Conservation (phyloP, 176 grass and related monocot species). For the Carex scoparia region DNA sequence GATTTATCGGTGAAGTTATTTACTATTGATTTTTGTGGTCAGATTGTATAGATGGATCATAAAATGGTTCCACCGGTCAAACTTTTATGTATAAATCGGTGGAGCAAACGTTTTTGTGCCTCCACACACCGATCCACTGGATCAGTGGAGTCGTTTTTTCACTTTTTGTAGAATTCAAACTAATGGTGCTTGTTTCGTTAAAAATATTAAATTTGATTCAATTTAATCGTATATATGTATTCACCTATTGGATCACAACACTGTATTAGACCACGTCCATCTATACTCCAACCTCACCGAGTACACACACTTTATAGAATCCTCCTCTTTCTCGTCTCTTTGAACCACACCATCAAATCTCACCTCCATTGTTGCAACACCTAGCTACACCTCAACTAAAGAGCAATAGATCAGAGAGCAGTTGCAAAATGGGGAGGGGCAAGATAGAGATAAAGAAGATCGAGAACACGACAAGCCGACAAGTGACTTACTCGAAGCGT, state of each 20-base stretch:
- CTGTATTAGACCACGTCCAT: not conserved
- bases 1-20: no score
- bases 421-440: conserved; percentile 59
- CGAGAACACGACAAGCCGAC: conserved; percentile 92
- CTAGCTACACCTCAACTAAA: not conserved
- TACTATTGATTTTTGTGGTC: no score
- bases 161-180: no score
- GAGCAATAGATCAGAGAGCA: not conserved
- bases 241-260: not conserved
- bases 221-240: not conserved
- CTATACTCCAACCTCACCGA: not conserved
- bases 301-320: conserved; percentile 2
- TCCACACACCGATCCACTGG: no score
- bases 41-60: no score
- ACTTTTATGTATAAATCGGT: no score
- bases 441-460: conserved; percentile 99
- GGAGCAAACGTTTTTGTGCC: no score
- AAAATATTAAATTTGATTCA: no score
- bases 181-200: no score
- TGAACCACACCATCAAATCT: not conserved
- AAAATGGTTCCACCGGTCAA: no score
- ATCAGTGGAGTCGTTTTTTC: no score
- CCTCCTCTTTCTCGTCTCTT: not conserved
- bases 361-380: not conserved
- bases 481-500: conserved; percentile 97